Evolutionary conservation across 2,329 filamentous ascomycete species (phyloP).

Genomic region (Ascochyta rabiei): DNA sequence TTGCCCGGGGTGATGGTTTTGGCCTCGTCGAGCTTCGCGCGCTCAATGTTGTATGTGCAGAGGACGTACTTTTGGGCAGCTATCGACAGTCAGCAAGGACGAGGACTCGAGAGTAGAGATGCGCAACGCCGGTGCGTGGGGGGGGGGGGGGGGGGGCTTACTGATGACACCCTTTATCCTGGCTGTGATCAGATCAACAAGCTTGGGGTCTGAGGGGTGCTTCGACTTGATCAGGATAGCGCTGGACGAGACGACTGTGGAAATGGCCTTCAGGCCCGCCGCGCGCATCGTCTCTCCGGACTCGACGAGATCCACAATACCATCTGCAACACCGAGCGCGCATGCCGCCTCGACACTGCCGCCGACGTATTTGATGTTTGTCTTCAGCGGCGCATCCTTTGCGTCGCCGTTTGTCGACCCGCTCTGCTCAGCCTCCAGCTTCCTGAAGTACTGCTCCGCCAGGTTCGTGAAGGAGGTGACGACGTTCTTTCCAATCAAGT

Average conservation of each 20-base stretch:
- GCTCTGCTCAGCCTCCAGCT: constrained; percentile 66
- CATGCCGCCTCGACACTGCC: constrained; percentile 98
- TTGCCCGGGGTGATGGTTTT: constrained; percentile 87
- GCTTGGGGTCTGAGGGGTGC: constrained; percentile 75
- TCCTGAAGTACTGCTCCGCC: constrained; percentile 80
- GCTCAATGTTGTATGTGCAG: constrained; percentile 93
- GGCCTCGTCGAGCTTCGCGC: constrained; percentile 69
- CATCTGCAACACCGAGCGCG: constrained; percentile 91
- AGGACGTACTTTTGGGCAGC: constrained; percentile 90
- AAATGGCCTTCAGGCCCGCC: constrained; percentile 90
- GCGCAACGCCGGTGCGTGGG: too few species aligned
- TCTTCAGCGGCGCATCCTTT: constrained; percentile 68
- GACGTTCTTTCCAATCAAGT: constrained; percentile 90
- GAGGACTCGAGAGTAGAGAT: too few species aligned
- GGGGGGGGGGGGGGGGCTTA: constrained; percentile 51
- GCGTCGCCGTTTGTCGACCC: constrained; percentile 44
- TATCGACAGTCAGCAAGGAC: too few species aligned
- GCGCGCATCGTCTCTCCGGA: constrained; percentile 98
- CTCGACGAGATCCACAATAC: constrained; percentile 97
- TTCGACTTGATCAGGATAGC: constrained; percentile 93
- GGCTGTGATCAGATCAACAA: constrained; percentile 83
- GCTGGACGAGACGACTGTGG: constrained; percentile 86
- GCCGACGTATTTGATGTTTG: constrained; percentile 91
- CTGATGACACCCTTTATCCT: constrained; percentile 93
- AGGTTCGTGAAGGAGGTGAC: constrained; percentile 94